Evolutionary conservation across 2,329 filamentous ascomycete genomes (phyloP), one percentile per base, ranked within the genome.

Genomic region (Gnomoniopsis sp.): DNA sequence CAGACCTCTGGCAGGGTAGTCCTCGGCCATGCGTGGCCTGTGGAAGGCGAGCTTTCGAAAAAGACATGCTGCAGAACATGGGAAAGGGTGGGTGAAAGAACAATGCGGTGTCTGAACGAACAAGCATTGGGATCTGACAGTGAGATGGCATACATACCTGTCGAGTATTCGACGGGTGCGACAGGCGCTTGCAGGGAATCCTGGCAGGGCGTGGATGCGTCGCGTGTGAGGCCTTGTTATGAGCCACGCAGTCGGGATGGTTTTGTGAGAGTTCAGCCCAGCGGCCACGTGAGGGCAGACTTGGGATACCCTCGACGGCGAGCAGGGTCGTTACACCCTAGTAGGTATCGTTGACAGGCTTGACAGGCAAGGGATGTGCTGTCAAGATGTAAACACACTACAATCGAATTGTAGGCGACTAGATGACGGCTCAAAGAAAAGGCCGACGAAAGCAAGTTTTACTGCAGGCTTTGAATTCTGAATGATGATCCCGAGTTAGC

Each of bases 261-360:
- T 52, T 49, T 43, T 59, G 57, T 59, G 48, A 53, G 41, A 59
- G 48, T 54, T 55, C 53, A 62, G 59, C 59, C 56, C 36, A 53
- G 50, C 33, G 38, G 53, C 59, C 59, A 61, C 59, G 59, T 62
- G 60, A 59, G 30, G 15, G 46, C 48, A 46, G 48, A 33, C 60
- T 47, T 62, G 57, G 41, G 57, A 62, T 48, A 46, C 47, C 49
- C 57, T 62, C 59, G 49, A 54, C 38, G 46, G 43, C 47, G 44
- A 48, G 53, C 60, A 59, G 60, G 60, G 60, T 62, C 49, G 44
- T 47, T 23, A 53, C 43, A 62, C 53, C 60, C 60, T 57, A 62
- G 60, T 38, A 33, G 22, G 19, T 49, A 36, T 23, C 14, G 44
- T 23, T 47, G 44, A 47, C 44, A 47, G 44, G 44, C 44, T 23